These are phyloP conservation scores for Macaranga tanarius DNA, from an alignment of 441 rosid species.

Conservation along the genomic window DNA sequence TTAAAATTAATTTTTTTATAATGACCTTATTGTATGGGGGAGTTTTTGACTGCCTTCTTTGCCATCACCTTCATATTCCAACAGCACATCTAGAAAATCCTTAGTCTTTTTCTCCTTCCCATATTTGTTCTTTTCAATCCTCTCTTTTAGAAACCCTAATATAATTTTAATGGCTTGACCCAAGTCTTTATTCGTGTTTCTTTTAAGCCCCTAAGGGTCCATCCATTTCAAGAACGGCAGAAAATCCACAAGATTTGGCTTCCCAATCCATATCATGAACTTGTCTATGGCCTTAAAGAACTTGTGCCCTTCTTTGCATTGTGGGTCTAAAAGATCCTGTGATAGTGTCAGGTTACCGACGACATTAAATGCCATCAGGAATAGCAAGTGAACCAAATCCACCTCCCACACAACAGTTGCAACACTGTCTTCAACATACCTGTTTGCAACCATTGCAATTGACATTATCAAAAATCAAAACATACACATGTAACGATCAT, in stretches of 20 bases:
- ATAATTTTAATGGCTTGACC: neutral
- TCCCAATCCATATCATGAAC: constrained; percentile 17
- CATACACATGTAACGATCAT: too few relatives aligned
- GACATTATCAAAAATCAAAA: too few relatives aligned
- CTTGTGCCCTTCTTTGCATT: constrained; percentile 16
- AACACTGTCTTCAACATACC: constrained; percentile 8
- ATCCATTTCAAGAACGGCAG: constrained; percentile 11
- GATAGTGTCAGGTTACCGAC: constrained; percentile 25
- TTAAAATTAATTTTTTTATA: too few relatives aligned
- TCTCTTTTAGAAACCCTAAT: constrained; percentile 28
- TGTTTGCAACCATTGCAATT: too few relatives aligned
- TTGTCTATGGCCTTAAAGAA: constrained; percentile 23
- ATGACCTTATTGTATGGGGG: constrained; percentile 30
- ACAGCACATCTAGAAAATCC: constrained; percentile 45
- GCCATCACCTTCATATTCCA: constrained; percentile 42
- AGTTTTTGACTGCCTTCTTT: constrained; percentile 33
- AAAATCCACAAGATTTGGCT: constrained; percentile 25
- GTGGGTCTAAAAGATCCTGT: constrained; percentile 14
- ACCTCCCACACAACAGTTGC: constrained; percentile 15
- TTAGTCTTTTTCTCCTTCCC: constrained; percentile 3
- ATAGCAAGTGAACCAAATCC: constrained; percentile 3
- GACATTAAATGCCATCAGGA: constrained; percentile 24
- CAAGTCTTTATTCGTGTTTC: neutral
- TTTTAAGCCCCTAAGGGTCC: constrained; percentile 16
- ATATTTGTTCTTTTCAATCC: constrained; percentile 25